These are phyloP conservation scores for Daldinia loculata DNA, from an alignment of 495 filamentous ascomycete genomes.

Conservation along the genomic window DNA sequence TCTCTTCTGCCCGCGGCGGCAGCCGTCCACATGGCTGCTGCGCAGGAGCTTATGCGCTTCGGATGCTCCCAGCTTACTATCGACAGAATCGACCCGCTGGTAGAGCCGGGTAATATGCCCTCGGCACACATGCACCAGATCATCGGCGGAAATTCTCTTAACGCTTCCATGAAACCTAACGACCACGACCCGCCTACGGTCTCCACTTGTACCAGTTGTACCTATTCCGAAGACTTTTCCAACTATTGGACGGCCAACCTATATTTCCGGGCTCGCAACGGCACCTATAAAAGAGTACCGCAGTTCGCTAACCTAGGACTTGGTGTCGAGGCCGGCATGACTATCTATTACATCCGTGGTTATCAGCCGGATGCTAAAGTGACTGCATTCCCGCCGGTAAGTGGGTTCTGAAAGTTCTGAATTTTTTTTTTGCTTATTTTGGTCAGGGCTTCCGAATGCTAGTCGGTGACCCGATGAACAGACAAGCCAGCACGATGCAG, in stretches of 20 bases:
- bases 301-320: slow-evolving; percentile 52
- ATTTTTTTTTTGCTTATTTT: slow-evolving; percentile 18
- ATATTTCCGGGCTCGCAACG: slow-evolving; percentile 51
- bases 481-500: slow-evolving; percentile 45
- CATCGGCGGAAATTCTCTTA: slow-evolving; percentile 55
- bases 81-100: slow-evolving; percentile 55
- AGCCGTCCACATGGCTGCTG: slow-evolving; percentile 44
- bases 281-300: slow-evolving; percentile 51
- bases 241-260: slow-evolving; percentile 59
- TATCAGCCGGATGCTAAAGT: slow-evolving; percentile 55
- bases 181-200: slow-evolving; percentile 48
- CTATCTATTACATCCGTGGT: slow-evolving; percentile 61
- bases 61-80: slow-evolving; percentile 56
- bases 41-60: slow-evolving; percentile 59
- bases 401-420: slow-evolving; percentile 10
- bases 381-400: slow-evolving; percentile 57
- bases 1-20: slow-evolving; percentile 45
- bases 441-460: slow-evolving; percentile 56
- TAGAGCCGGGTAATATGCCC: slow-evolving; percentile 51
- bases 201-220: slow-evolving; percentile 52
- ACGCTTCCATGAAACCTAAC: slow-evolving; percentile 51
- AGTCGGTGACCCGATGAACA: slow-evolving; percentile 50
- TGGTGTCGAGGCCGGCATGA: slow-evolving; percentile 50
- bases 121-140: slow-evolving; percentile 55
- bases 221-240: slow-evolving; percentile 51